These are phyloP conservation scores for Ceratocystis huliohia DNA, from an alignment of 2,329 filamentous ascomycete genomes.

Conservation along the genomic window DNA sequence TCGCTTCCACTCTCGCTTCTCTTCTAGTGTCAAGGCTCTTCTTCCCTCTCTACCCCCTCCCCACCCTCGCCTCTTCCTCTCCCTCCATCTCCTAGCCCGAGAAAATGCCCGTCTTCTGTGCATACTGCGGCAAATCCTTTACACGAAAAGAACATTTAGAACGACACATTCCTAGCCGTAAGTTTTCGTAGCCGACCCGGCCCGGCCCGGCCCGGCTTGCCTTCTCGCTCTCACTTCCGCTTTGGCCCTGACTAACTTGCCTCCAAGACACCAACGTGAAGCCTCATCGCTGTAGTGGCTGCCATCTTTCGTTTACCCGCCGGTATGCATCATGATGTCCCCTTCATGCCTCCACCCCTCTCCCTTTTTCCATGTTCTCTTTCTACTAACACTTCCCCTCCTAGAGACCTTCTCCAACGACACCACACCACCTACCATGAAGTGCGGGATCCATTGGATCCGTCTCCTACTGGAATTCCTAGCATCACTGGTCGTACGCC, in stretches of 20 bases:
- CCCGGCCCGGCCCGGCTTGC: neutral
- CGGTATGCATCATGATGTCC: conserved; percentile 28
- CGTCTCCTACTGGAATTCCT: conserved; percentile 33
- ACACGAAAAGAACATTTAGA: conserved; percentile 46
- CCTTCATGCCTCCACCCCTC: neutral
- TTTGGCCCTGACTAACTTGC: conserved; percentile 20
- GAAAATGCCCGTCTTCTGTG: conserved; percentile 33
- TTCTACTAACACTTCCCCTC: neutral
- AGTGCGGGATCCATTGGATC: conserved; percentile 35
- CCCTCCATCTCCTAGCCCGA: neutral
- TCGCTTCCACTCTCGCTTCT: neutral
- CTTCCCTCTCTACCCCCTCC: neutral
- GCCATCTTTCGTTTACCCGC: conserved; percentile 38
- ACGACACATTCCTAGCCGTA: conserved; percentile 41
- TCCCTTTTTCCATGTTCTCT: neutral
- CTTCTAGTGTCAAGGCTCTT: neutral
- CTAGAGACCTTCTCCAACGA: conserved; percentile 39
- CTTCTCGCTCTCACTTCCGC: neutral
- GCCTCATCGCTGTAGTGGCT: conserved; percentile 38
- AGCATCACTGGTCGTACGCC: conserved; percentile 31
- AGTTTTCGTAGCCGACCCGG: conserved; percentile 23
- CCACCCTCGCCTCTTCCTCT: neutral
- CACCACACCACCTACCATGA: conserved; percentile 42
- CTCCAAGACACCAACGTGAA: conserved; percentile 42
- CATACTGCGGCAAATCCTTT: conserved; percentile 43